Conservation (phyloP, 371 early-diverging fungal species). For the Homolaphlyctis polyrhiza region DNA sequence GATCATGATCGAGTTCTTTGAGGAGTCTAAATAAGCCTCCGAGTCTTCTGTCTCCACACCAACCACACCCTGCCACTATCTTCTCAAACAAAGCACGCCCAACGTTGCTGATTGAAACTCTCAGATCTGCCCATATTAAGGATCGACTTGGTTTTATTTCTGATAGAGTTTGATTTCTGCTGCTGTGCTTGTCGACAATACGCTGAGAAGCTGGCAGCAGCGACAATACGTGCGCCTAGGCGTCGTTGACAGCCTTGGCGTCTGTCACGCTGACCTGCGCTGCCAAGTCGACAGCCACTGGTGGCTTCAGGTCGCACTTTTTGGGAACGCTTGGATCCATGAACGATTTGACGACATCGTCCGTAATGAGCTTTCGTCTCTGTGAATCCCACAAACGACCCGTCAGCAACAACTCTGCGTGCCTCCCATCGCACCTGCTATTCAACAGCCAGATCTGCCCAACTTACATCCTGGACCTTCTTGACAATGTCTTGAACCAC, state of each 20-base stretch:
- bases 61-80: too few relatives aligned
- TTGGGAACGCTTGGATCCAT: constrained; percentile 29
- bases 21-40: constrained; percentile 1
- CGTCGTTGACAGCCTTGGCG: too few relatives aligned
- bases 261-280: too few relatives aligned
- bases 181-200: background rate
- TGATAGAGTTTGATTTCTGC: background rate
- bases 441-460: background rate
- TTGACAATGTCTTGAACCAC: constrained; percentile 78
- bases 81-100: too few relatives aligned
- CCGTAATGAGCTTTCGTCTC: constrained; percentile 35
- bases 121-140: too few relatives aligned
- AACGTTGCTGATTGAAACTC: too few relatives aligned
- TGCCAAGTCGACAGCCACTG: too few relatives aligned
- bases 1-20: constrained; percentile 15
- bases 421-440: too few relatives aligned
- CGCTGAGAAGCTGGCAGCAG: too few relatives aligned
- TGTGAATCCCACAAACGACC: background rate
- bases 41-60: background rate
- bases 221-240: too few relatives aligned
- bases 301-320: constrained; percentile 3
- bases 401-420: background rate
- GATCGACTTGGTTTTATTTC: too few relatives aligned
- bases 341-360: constrained; percentile 34
- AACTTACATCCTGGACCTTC: constrained; percentile 70